A percentile compares a stretch with the other conserved stretches of the same genome.
Evolutionary conservation across 768 basidiomycete genomes (phyloP).

Genomic region (Lactarius quietus): DNA sequence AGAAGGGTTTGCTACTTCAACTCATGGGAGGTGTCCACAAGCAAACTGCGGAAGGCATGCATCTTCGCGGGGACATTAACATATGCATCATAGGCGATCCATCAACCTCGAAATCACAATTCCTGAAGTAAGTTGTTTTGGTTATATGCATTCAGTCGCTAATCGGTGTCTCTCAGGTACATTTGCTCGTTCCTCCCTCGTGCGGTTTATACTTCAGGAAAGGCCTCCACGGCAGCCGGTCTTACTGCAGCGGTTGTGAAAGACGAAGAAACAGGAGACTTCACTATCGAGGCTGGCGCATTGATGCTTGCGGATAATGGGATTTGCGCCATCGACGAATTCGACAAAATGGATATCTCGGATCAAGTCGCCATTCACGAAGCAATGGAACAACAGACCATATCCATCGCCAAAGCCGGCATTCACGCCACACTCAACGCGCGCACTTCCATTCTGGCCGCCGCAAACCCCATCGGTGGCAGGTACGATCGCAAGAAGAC

Average conservation of each 20-base stretch:
- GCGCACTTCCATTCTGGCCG: conserved; percentile 94
- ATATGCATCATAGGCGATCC: conserved; percentile 98
- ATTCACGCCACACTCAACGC: conserved; percentile 99
- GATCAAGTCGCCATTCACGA: conserved; percentile 99
- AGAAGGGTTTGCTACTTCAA: conserved; percentile 93
- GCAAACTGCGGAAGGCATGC: conserved; percentile 92
- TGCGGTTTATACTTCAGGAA: conserved; percentile 98
- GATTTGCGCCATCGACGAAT: conserved; percentile 99
- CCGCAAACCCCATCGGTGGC: conserved; percentile 96
- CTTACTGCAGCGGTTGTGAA: conserved; percentile 97
- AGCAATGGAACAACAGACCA: conserved; percentile 99
- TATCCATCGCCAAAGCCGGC: conserved; percentile 98
- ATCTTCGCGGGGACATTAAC: conserved; percentile 97
- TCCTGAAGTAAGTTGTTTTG: conserved; percentile 73
- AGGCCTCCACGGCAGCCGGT: conserved; percentile 98
- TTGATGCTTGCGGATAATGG: conserved; percentile 99
- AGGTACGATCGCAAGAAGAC: conserved; percentile 94
- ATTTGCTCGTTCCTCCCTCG: conserved; percentile 97
- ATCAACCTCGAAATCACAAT: conserved; percentile 96
- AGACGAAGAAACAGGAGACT: conserved; percentile 98
- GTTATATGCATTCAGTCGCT: conserved; percentile 6
- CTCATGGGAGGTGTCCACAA: conserved; percentile 99
- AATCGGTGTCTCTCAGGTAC: conserved; percentile 53
- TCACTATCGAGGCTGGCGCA: conserved; percentile 98
- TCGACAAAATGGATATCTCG: conserved; percentile 99